Base-by-base conservation (phyloP, 306 rosid genomes). In the Acacia crassicarpa region DNA sequence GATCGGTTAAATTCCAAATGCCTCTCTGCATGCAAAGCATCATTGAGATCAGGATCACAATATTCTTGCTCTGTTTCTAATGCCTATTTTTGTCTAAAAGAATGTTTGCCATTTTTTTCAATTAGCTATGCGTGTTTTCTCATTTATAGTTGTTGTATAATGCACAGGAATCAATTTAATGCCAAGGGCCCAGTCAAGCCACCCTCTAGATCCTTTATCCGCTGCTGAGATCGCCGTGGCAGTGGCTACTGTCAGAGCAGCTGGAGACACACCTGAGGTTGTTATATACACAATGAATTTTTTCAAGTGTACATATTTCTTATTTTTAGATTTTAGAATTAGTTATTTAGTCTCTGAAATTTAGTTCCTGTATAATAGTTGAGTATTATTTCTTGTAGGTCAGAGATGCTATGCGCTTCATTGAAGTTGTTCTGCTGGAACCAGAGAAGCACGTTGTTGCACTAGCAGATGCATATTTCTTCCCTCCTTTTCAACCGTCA, bases 221-320 rank as follows among this genome's bases (percentile, higher is more conserved):
- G 94, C 92, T 76, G 91, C 97, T 9, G 97, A 91, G 83, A 93
- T 93, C 56, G 81, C 97, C 48, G 98, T 93, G 71, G 94, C 94
- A 53, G 94, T 91, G 85, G 94, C 93, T n/a, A 91, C 94, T 1
- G 97, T 91, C 82, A 86, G 98, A 82, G 92, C 92, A 56, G 94
- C 98, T 67, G 94, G 98, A 81, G 88, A 91, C 44, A 93, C 98
- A 9, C 98, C 97, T 19, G 98, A 91, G 98, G 94, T 93, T 82
- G 70, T 66, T 75, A 46, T 49, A 77, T 46, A 63, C 27, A 22
- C 78, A 19, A 10, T 75, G 14, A 19, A 38, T 5, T 65, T 76
- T 73, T 45, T 81, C 46, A 54, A 54, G 74, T 67, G 49, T 46
- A 82, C 30, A 8, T 73, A 56, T 45, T 33, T 49, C 33, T 59